Conservation (phyloP, 1,139 yeast species). For the Blastobotrys buckinghamii region DNA sequence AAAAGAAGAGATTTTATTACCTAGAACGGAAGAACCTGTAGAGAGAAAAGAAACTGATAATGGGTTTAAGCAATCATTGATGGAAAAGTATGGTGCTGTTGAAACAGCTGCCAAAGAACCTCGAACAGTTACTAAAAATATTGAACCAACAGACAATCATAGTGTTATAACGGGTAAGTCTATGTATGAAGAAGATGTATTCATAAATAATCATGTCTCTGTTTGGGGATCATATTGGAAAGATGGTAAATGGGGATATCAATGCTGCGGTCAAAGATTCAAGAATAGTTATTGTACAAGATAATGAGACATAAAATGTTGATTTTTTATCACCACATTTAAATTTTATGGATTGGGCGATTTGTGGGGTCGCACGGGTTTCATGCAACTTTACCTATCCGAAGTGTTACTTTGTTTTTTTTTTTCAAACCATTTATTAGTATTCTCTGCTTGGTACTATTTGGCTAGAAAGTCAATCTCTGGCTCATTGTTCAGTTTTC, state of each 20-base stretch:
- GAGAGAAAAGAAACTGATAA: slow-evolving; percentile 25
- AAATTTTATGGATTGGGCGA: too few relatives aligned
- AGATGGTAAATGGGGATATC: slow-evolving; percentile 47
- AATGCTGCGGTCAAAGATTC: slow-evolving; percentile 40
- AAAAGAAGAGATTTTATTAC: slow-evolving; percentile 41
- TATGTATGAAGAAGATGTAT: slow-evolving; percentile 38
- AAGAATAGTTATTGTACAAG: slow-evolving; percentile 33
- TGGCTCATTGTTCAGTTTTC: too few relatives aligned
- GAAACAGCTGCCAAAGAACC: too few relatives aligned
- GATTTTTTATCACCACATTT: too few relatives aligned
- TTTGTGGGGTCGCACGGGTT: too few relatives aligned
- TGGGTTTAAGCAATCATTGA: slow-evolving; percentile 26
- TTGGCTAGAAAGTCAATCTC: too few relatives aligned
- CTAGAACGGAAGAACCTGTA: slow-evolving; percentile 39
- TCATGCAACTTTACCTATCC: too few relatives aligned
- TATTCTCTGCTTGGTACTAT: too few relatives aligned
- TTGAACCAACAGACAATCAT: neutral
- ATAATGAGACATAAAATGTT: neutral
- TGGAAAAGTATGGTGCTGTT: slow-evolving; percentile 39
- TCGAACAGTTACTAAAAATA: neutral
- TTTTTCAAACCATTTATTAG: too few relatives aligned
- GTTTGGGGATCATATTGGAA: slow-evolving; percentile 47
- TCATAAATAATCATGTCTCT: slow-evolving; percentile 37
- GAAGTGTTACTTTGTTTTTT: too few relatives aligned
- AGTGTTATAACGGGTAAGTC: slow-evolving; percentile 17